A percentile compares a stretch with the other conserved stretches of the same genome.
These are phyloP conservation scores for Fusarium lateritium DNA, from an alignment of 2,329 filamentous ascomycete genomes.

Conservation along the genomic window DNA sequence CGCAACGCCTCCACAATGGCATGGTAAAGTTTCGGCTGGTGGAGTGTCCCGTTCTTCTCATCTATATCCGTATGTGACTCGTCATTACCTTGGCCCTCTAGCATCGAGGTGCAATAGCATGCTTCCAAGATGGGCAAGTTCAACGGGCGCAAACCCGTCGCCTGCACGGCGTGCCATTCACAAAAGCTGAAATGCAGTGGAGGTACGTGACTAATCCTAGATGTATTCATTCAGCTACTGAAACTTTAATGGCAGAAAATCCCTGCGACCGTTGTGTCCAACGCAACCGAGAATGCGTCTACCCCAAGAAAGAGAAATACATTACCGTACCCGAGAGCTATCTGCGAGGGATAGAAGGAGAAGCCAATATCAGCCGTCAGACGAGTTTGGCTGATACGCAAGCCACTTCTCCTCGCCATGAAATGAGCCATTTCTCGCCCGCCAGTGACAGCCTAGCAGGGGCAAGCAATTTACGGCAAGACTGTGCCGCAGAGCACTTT, in stretches of 20 bases:
- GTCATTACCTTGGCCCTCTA: background rate
- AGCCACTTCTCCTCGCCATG: fast-evolving
- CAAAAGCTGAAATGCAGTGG: conserved; percentile 16
- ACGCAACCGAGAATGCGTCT: conserved; percentile 3
- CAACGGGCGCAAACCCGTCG: background rate
- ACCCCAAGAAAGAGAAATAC: conserved; percentile 5
- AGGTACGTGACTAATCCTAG: background rate
- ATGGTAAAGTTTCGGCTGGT: background rate
- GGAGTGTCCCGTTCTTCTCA: background rate
- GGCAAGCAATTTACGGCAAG: background rate
- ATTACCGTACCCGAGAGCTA: conserved; percentile 11
- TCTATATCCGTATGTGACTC: background rate
- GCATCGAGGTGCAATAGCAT: background rate
- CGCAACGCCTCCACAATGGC: too few relatives aligned
- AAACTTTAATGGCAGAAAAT: background rate
- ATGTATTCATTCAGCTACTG: background rate
- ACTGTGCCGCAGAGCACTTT: background rate
- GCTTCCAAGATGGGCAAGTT: conserved; percentile 3
- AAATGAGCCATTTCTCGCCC: background rate
- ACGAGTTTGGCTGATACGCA: fast-evolving
- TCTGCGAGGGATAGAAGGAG: conserved; percentile 1
- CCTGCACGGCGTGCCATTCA: conserved; percentile 9
- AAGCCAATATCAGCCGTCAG: background rate
- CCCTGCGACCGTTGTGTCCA: conserved; percentile 1
- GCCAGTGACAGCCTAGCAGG: background rate